A percentile compares a stretch with the other conserved stretches of the same genome.
These are phyloP conservation scores for Colletotrichum echinochloae DNA, from an alignment of 2,329 filamentous ascomycete species.

Conservation along the genomic window DNA sequence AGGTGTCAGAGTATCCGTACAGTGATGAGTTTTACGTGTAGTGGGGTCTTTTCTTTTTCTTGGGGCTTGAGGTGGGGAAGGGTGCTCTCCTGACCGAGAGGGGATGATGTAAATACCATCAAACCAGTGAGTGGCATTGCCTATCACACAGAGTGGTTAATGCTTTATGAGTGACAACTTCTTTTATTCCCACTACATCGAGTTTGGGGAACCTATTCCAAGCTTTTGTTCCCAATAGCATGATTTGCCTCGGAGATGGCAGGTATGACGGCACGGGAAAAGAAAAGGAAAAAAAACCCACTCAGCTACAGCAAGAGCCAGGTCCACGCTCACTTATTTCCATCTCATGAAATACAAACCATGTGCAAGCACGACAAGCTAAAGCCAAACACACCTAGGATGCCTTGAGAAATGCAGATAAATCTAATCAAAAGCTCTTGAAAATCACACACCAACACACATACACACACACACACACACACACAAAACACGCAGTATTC, in stretches of 20 bases:
- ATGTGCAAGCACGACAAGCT: background rate
- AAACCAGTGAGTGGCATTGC: background rate
- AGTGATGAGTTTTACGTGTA: background rate
- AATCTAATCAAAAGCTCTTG: background rate
- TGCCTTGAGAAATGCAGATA: slow-evolving; percentile 6
- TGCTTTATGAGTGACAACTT: background rate
- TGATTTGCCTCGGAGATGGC: background rate
- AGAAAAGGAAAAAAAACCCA: background rate
- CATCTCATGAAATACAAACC: background rate
- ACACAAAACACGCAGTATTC: background rate
- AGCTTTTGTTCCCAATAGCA: background rate
- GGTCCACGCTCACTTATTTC: background rate
- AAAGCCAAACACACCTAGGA: slow-evolving; percentile 3
- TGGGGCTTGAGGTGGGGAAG: background rate
- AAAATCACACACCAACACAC: background rate
- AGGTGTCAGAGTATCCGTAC: no score
- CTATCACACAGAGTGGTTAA: background rate
- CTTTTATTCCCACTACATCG: background rate
- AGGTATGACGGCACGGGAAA: background rate
- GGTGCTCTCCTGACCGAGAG: background rate
- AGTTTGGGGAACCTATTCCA: background rate
- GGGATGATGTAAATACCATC: background rate
- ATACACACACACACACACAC: background rate
- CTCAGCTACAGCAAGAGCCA: background rate
- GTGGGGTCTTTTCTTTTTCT: background rate